Evolutionary conservation across 306 rosid species (phyloP), one percentile per base, ranked within the genome.

Genomic region (Acacia melanoxylon): DNA sequence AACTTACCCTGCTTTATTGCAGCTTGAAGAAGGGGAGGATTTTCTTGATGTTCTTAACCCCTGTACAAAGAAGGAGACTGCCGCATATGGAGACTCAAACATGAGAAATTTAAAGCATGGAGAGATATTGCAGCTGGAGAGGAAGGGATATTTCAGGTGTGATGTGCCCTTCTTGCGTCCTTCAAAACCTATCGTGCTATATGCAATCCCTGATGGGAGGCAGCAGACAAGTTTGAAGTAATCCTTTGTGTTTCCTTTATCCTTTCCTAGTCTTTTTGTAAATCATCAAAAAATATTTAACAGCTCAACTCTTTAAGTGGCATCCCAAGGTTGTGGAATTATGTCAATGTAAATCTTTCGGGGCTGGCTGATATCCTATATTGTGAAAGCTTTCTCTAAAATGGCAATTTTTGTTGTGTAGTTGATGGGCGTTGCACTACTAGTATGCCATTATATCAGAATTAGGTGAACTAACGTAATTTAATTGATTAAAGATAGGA

Each of bases 11-110:
- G 68, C 67, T 72, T 76, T 81, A 46, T 86, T 91, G 87, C 91
- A 95, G 99, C 91, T 95, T 62, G 98, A 95, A 72, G 97, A 93
- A 86, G 95, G 90, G 15, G 99, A 93, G 84, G 97, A 93, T 74
- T 92, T 93, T 68, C 17, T 87, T 42, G 92, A 91, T 74, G 99
- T 88, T 46, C 58, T 95, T 58, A 93, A 93, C 73, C 99, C 97
- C 2, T 89, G 90, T 76, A 95, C 99, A 0, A 92, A 90, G 77
- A 92, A 67, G 89, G 97, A 93, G 83, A 91, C 85, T 1, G 19
- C 86, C n/a, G 98, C 98, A 17, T 83, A 92, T 62, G 97, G 96
- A 74, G 98, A 95, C 68, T 81, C 98, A 54, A 92, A 95, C 86
- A 86, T 95, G 90, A 86, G 97, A 73, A 93, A 86, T 81, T 80